Evolutionary conservation across 2,329 filamentous ascomycete genomes (phyloP), one percentile per base, ranked within the genome.

Genomic region (Rachicladosporium sp.): DNA sequence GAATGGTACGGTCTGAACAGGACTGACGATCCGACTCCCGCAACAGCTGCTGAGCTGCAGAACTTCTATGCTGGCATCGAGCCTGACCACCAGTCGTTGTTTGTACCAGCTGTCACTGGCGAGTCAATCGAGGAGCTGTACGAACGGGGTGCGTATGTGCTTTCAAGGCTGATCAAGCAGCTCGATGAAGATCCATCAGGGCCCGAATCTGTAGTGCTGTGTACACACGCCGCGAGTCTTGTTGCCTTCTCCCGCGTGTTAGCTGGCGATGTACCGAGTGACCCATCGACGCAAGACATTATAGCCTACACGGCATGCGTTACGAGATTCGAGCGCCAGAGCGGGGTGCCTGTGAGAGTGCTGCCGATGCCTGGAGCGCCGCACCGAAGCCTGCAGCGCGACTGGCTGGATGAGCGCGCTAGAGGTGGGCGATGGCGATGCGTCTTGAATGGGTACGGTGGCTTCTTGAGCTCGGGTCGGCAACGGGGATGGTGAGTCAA

Each of bases 41-140:
- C 31, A 32, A 32, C 31, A 15, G n/a, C 31, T 15, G 13, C n/a
- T 32, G 31, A 32, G 31, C 31, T 32, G 31, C 31, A 32, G 13
- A 32, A 32, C 13, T 32, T 32, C 31, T 32, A 32, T 32, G n/a
- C 31, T 15, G 31, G 31, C 31, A 32, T 32, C 31, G 31, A 32
- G n/a, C n/a, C 31, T 11, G 31, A 32, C 6, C 31, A 32, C 31
- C 31, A 32, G 3, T 11, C 31, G 31, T 5, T 32, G 5, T 32
- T 32, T 10, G 13, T 15, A 6, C 31, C 31, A 11, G 31, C n/a
- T 15, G n/a, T 15, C n/a, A 32, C 31, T 32, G 31, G 31, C 31
- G 31, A 32, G 31, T 32, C 31, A 6, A 32, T 32, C n/a, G 31
- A 32, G 31, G n/a, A 32, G 31, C 31, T 32, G 31, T 32, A 32